Evolutionary conservation across 176 grass and related monocot genomes (phyloP), one percentile per base, ranked within the genome.

Genomic region (Ananas comosus): DNA sequence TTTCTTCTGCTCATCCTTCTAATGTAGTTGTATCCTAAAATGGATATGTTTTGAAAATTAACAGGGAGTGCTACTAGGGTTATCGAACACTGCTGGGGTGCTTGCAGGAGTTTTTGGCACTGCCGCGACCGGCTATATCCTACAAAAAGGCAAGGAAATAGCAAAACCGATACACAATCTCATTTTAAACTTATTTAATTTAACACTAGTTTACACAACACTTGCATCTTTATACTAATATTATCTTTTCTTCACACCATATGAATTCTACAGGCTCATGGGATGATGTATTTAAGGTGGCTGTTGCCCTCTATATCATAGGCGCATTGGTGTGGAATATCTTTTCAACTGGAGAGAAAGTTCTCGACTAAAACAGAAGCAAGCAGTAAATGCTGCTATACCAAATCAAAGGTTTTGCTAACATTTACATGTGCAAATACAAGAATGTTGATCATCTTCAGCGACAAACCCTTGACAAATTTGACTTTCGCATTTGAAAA

Each of bases 51-150:
- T 61, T n/a, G 9, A 29, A 22, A 25, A 82, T 68, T 18, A 52
- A 42, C 25, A 96, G 92, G 88, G 92, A 22, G 92, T 96, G 50
- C 86, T 96, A 64, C 80, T 96, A 33, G 92, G 92, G 57, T 61
- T 96, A 59, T 96, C 92, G 25, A 96, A 96, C 81, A 96, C 86
- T 18, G 92, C 92, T 51, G 92, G 92, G 10, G 92, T 96, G 73
- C 83, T 96, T 78, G 92, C 92, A 65, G 92, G 88, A 76, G 92
- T 96, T 71, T 85, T 96, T 69, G 92, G 91, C 51, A 96, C 92
- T 63, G 92, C 88, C 69, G 85, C 81, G 58, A 96, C 93, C 48
- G 93, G 93, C 24, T 92, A 85, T 76, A 96, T 96, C 33, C 70
- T 96, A 69, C 93, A 96, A 80, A 79, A 78, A 83, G 93, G 93